These are phyloP conservation scores for Halenospora varia DNA, from an alignment of 495 filamentous ascomycete species.

Conservation along the genomic window DNA sequence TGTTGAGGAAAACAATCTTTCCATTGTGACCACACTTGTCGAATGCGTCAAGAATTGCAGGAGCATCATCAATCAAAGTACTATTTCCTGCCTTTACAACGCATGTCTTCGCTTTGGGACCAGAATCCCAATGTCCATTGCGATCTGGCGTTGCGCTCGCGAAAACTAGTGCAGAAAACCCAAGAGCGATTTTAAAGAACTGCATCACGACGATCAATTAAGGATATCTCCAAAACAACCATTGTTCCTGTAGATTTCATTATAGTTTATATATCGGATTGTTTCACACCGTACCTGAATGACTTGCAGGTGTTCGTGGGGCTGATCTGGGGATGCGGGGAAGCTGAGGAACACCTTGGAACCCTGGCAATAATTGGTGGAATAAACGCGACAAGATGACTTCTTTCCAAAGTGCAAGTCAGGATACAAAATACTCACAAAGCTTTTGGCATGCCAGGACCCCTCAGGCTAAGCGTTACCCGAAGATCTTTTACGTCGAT, in stretches of 20 bases:
- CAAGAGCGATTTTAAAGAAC: background rate
- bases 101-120: slow-evolving; percentile 43
- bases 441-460: background rate
- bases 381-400: background rate
- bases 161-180: background rate
- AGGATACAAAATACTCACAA: too few species aligned
- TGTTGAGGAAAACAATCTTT: slow-evolving; percentile 33
- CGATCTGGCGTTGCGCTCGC: background rate
- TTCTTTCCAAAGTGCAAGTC: too few species aligned
- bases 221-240: background rate
- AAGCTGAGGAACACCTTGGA: background rate
- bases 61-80: slow-evolving; percentile 28
- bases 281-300: background rate
- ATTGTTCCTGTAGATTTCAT: background rate
- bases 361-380: background rate
- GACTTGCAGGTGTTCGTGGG: background rate
- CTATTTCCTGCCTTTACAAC: slow-evolving; percentile 26
- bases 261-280: background rate
- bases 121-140: background rate
- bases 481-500: background rate
- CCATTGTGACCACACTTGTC: slow-evolving; percentile 34
- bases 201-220: background rate
- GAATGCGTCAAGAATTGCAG: slow-evolving; percentile 37
- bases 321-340: background rate
- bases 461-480: background rate